These are phyloP conservation scores for Beauveria rudraprayagi DNA, from an alignment of 2,329 filamentous ascomycete genomes.

Conservation along the genomic window DNA sequence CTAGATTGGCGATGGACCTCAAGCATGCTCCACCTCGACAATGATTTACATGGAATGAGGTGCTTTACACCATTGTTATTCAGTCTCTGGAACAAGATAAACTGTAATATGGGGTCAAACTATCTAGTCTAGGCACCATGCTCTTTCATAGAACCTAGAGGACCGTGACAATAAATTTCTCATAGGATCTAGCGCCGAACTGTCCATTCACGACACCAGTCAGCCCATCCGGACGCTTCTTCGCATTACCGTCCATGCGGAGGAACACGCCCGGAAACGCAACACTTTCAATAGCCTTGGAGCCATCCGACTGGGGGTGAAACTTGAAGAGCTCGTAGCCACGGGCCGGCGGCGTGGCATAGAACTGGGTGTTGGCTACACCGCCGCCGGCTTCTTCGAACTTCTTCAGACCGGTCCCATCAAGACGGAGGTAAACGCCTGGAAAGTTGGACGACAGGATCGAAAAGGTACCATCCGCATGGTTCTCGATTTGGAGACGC, in stretches of 20 bases:
- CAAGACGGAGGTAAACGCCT: background rate
- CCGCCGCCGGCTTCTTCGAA: background rate
- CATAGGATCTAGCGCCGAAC: background rate
- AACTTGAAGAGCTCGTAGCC: background rate
- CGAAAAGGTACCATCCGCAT: background rate
- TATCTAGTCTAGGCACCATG: background rate
- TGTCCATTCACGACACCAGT: background rate
- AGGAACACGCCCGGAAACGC: background rate
- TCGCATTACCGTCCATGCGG: background rate
- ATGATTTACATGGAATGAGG: background rate
- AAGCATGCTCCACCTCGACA: background rate
- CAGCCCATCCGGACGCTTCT: background rate
- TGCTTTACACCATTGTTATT: background rate
- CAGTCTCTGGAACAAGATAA: background rate
- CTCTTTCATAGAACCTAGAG: background rate
- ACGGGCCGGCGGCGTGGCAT: background rate
- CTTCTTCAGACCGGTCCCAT: background rate
- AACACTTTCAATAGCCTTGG: background rate
- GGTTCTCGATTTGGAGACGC: background rate
- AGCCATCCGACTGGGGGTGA: background rate
- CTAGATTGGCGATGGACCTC: background rate
- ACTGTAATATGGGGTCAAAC: background rate
- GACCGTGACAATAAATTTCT: background rate
- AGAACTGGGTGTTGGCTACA: background rate
- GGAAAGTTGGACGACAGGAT: background rate